Evolutionary conservation across 805 yeast species (phyloP), one percentile per base, ranked within the genome.

Genomic region (Kodamaea neixiangensis): DNA sequence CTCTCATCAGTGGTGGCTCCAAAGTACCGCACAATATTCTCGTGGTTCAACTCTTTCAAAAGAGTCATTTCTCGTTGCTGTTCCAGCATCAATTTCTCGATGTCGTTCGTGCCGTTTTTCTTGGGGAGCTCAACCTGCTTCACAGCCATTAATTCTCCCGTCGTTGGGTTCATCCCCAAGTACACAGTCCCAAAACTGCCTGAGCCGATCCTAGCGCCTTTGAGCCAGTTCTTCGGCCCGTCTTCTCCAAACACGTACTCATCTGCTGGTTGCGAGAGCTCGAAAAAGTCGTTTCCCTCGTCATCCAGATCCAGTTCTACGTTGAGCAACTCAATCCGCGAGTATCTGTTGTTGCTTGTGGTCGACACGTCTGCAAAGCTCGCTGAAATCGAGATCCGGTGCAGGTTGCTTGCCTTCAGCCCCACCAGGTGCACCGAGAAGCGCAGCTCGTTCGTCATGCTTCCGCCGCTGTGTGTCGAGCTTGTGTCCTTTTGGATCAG

Each of bases 71-170:
- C 97, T 58, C 83, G 84, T 59, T 87, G 89, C 0, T 96, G 96
- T 55, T 86, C 90, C 13, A 88, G 80, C 86, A 91, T 85, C 4
- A 77, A 66, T 31, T 61, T 61, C 46, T 68, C 71, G 52, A 61
- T 59, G 41, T 67, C 70, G 31, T 61, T 53, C 43, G 73, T 55
- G 48, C 72, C 67, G 60, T 54, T 58, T 31, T 74, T 72, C 33
- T 71, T 67, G 1, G 87, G 85, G 14, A 92, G 65, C 44, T 86
- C 87, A 1, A 94, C 97, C 65, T 92, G 97, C 63, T 94, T 94
- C 15, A 94, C 97, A 0, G 98, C 99, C 96, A 93, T 89, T 47
- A 94, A 75, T 64, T 91, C 98, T 40, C 99, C 99, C 0, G 96
- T 91, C 31, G 86, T 69, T 1, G 96, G 87, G 64, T 92, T 89